Evolutionary conservation across 2,329 filamentous ascomycete genomes (phyloP).

Genomic region (Nothophaeocryptopus gaeumannii): DNA sequence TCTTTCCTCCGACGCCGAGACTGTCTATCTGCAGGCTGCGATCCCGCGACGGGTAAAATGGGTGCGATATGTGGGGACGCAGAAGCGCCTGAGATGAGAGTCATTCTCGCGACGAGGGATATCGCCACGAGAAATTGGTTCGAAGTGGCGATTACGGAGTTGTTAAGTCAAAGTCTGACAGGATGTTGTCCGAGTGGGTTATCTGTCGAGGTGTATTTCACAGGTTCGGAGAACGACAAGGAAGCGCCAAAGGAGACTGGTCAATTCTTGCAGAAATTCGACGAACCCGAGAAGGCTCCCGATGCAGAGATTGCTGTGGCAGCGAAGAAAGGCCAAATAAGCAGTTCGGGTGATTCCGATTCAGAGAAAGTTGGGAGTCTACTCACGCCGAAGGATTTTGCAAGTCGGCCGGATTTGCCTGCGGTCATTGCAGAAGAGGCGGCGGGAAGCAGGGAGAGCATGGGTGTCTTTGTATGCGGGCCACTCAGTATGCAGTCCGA

Average conservation of each 20-base stretch:
- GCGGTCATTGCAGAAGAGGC: constrained; percentile 27
- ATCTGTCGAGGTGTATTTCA: constrained; percentile 23
- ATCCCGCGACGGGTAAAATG: constrained; percentile 7
- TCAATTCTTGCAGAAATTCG: constrained; percentile 16
- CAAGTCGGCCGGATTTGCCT: constrained; percentile 37
- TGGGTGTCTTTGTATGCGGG: constrained; percentile 44
- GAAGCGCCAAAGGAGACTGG: constrained; percentile 3
- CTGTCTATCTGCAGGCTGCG: constrained; percentile 16
- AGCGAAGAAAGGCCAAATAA: not conserved
- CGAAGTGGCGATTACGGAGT: constrained; percentile 29
- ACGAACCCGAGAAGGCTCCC: constrained; percentile 16
- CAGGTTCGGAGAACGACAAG: constrained; percentile 12
- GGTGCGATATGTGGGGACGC: constrained; percentile 6
- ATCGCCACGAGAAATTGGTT: constrained; percentile 39
- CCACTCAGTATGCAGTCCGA: constrained; percentile 49
- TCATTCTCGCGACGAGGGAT: constrained; percentile 38
- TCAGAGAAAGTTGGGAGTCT: not conserved
- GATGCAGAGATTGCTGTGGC: not conserved
- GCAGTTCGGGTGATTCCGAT: not conserved
- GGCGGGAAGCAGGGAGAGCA: constrained; percentile 17
- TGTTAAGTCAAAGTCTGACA: constrained; percentile 9
- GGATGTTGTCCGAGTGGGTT: constrained; percentile 18
- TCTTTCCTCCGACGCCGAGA: constrained; percentile 28
- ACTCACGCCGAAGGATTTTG: constrained; percentile 9
- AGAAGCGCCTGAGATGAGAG: constrained; percentile 16